Conservation (phyloP, 345 rosid species). For the Raphanus sativus region DNA sequence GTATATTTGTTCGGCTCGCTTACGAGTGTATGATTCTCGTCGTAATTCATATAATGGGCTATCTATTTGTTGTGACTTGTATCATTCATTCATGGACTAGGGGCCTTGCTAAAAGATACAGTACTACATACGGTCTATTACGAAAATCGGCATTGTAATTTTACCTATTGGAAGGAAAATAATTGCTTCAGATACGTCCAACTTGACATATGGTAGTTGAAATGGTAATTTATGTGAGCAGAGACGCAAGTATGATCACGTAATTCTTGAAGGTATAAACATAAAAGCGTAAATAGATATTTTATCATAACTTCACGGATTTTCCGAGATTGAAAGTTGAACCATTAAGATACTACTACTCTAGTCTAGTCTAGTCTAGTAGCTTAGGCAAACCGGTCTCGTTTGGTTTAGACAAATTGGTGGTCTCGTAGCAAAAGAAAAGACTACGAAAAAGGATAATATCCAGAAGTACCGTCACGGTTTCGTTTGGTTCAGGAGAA, state of each 20-base stretch:
- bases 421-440: background rate
- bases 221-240: conserved; percentile 9
- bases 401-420: background rate
- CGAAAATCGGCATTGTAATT: background rate
- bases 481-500: background rate
- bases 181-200: background rate
- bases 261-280: conserved; percentile 26
- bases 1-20: background rate
- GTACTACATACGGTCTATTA: background rate
- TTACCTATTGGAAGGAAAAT: background rate
- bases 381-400: background rate
- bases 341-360: background rate
- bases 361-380: background rate
- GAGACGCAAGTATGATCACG: conserved; percentile 21
- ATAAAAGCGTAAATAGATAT: conserved; percentile 22
- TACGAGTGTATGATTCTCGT: background rate
- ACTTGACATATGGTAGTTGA: background rate
- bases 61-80: background rate
- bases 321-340: conserved; percentile 8
- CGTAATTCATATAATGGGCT: background rate
- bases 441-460: background rate
- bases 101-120: background rate
- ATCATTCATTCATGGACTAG: conserved; percentile 5
- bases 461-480: background rate
- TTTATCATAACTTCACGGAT: conserved; percentile 33